phyloP scores from a whole-genome alignment of 352 stramenopile species.

The Globisporangium heterothallicum region DNA sequence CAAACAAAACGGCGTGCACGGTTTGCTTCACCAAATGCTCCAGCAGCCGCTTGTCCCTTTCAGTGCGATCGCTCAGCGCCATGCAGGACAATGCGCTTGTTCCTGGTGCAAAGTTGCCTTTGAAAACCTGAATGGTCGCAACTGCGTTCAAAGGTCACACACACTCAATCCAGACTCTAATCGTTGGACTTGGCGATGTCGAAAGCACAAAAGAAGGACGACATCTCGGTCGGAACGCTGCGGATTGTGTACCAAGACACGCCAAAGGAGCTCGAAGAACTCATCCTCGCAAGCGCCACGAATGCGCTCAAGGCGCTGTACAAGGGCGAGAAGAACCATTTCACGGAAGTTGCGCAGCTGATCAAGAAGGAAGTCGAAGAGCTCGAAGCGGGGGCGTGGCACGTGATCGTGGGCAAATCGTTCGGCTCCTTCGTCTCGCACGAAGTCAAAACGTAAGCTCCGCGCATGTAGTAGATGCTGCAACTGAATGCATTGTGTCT shows the following conservation, averaged over 20 bases:
- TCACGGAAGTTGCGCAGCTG: slow-evolving; percentile 73
- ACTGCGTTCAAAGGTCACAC: background rate
- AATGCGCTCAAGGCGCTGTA: slow-evolving; percentile 79
- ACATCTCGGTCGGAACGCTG: slow-evolving; percentile 58
- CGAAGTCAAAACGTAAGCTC: slow-evolving; percentile 72
- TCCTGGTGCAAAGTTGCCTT: too few relatives aligned
- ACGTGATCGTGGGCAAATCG: slow-evolving; percentile 83
- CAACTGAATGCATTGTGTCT: too few relatives aligned
- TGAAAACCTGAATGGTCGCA: too few relatives aligned
- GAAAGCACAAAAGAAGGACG: slow-evolving; percentile 77
- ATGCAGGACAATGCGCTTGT: too few relatives aligned
- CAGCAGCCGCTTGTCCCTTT: slow-evolving; percentile 21
- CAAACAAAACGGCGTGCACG: slow-evolving; percentile 40
- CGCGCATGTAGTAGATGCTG: background rate
- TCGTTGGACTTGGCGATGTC: slow-evolving; percentile 37
- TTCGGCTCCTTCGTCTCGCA: slow-evolving; percentile 84
- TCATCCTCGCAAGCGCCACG: slow-evolving; percentile 63
- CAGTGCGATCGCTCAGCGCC: slow-evolving; percentile 5
- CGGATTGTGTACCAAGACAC: slow-evolving; percentile 70
- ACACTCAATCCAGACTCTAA: background rate
- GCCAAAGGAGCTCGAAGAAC: slow-evolving; percentile 62
- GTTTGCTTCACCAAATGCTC: slow-evolving; percentile 39
- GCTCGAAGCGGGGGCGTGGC: slow-evolving; percentile 59
- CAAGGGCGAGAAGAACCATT: slow-evolving; percentile 83
- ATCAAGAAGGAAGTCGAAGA: slow-evolving; percentile 80